phyloP scores from a whole-genome alignment of 208 protist genomes.

The Herpetomonas muscarum region DNA sequence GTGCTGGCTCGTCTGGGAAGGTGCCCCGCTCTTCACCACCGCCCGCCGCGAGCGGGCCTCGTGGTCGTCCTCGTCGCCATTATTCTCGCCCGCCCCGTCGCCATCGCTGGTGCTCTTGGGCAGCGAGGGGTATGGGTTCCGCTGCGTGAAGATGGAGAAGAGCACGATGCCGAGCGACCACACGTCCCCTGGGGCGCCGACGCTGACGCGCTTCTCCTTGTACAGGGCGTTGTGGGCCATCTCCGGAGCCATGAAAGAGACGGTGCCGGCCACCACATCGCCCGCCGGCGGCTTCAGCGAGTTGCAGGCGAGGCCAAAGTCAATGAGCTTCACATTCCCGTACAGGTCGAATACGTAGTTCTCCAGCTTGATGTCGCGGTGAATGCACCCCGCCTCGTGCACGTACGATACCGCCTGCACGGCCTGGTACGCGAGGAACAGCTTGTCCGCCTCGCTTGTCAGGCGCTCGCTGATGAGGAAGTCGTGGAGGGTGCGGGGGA shows the following conservation, averaged over 20 bases:
- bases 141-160: slow-evolving; percentile 87
- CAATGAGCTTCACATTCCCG: slow-evolving; percentile 87
- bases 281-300: slow-evolving; percentile 67
- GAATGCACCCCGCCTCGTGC: slow-evolving; percentile 83
- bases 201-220: slow-evolving; percentile 70
- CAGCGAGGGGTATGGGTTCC: slow-evolving; percentile 64
- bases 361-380: slow-evolving; percentile 91
- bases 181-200: slow-evolving; percentile 77
- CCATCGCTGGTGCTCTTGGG: background rate
- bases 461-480: slow-evolving; percentile 71
- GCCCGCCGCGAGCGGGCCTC: background rate
- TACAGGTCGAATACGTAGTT: slow-evolving; percentile 90
- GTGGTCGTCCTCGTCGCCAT: slow-evolving; percentile 4
- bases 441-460: slow-evolving; percentile 80
- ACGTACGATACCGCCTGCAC: slow-evolving; percentile 85
- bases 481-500: slow-evolving; percentile 85
- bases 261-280: slow-evolving; percentile 86
- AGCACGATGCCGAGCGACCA: slow-evolving; percentile 89
- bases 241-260: slow-evolving; percentile 92
- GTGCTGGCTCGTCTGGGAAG: background rate
- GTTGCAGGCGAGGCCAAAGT: slow-evolving; percentile 85
- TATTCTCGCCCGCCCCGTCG: slow-evolving; percentile 7
- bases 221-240: slow-evolving; percentile 90
- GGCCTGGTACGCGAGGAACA: slow-evolving; percentile 90
- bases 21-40: background rate